Base-by-base conservation (phyloP, 805 yeast genomes). In the Kluyveromyces lactis region DNA sequence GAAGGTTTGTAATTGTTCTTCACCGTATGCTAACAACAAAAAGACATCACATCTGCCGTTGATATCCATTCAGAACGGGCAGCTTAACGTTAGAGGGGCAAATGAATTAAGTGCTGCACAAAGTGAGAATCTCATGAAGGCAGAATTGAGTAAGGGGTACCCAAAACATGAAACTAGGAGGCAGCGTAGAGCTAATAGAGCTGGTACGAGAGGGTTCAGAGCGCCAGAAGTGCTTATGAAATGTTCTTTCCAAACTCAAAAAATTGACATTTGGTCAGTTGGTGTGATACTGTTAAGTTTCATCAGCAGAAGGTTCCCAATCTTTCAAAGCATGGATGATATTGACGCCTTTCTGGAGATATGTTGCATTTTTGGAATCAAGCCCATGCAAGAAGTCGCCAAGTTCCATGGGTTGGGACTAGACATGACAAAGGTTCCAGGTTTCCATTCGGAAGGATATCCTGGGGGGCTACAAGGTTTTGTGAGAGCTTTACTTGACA, bases 191-290 rank as follows among this genome's bases (percentile, higher is more conserved):
- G 97, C 97, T 0, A 92, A 92, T 53, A 77, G 98, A 51, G 98
- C 98, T 13, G 97, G 97, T 7, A 87, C 97, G 1, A 71, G 97
- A 50, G 97, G 97, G 0, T 87, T 87, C 55, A 70, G 97, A 49
- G 95, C 97, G 0, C 96, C 96, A 0, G 97, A 87, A 56, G 96
- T 87, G 3, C 64, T 89, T 40, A 72, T 86, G 62, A 86, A 86
- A 56, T 87, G 97, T 60, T 74, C 83, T 1, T 78, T 83, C 42
- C 97, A 87, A 63, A 71, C 82, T 3, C 75, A 84, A 4, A 82
- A 81, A 56, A 76, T 87, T 32, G 97, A 87, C 59, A 74, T 86
- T 7, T 87, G 97, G 97, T 81, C 95, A 1, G 94, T 86, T 0
- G 97, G 96, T 2, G 86, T 87, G 10, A 83, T 89, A 44, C 71